Percentiles rank a stretch among this genome's conserved stretches.
Conservation (phyloP, 2,329 filamentous ascomycete genomes). For the Pseudogymnoascus sp. region DNA sequence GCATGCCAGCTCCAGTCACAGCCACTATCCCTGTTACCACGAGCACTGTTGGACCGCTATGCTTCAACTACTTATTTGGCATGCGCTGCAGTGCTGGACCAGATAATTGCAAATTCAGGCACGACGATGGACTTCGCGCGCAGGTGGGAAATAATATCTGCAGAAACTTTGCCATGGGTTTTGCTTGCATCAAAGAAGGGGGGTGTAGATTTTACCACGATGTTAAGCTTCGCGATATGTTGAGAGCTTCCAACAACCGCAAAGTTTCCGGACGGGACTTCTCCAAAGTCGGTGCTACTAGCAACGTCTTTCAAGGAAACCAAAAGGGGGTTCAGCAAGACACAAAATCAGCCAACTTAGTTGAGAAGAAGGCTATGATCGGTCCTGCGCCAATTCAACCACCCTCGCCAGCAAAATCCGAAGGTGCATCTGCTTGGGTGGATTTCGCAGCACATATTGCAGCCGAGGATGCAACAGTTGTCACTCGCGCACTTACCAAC, state of each 20-base stretch:
- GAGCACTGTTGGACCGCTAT: neutral
- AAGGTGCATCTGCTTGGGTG: constrained; percentile 17
- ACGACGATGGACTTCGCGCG: neutral
- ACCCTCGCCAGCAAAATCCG: neutral
- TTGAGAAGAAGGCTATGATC: constrained; percentile 34
- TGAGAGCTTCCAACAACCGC: neutral
- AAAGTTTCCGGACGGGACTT: neutral
- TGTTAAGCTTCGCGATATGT: neutral
- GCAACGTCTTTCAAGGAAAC: neutral
- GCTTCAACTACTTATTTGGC: neutral
- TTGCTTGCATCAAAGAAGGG: neutral
- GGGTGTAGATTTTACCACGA: neutral
- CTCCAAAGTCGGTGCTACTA: neutral
- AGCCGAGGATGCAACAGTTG: neutral
- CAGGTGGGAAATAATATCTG: neutral
- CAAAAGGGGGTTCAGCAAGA: neutral
- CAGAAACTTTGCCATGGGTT: neutral
- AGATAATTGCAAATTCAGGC: neutral
- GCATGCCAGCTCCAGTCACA: neutral
- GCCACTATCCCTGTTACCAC: neutral
- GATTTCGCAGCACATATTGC: neutral
- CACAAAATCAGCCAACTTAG: constrained; percentile 17
- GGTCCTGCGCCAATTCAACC: constrained; percentile 34
- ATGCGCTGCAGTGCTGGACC: neutral
- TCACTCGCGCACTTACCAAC: neutral